Conservation (phyloP, 192 early-diverging fungal genomes). For the Entomortierella chlamydospora region DNA sequence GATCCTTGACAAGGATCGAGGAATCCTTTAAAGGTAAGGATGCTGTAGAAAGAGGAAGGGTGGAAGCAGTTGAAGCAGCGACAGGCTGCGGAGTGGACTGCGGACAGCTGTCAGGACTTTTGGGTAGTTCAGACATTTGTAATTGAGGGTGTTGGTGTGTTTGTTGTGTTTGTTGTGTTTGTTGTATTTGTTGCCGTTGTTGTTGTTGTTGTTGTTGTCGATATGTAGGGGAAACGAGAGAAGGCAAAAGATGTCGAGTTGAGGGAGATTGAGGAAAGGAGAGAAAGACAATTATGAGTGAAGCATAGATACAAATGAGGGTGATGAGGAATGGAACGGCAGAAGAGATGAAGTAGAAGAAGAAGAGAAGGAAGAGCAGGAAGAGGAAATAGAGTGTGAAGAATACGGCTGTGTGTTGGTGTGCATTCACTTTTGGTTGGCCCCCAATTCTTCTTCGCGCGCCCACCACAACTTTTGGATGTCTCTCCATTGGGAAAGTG, state of each 20-base stretch:
- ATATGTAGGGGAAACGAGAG: neutral
- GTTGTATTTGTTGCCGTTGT: conserved; percentile 1
- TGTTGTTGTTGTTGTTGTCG: neutral
- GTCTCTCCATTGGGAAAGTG: too few relatives aligned
- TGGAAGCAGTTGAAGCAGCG: too few relatives aligned
- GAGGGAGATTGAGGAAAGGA: neutral
- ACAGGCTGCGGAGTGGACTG: neutral
- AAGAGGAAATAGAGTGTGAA: neutral
- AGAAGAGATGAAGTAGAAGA: neutral
- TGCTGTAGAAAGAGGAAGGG: neutral
- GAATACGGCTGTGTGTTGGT: neutral
- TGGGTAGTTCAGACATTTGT: neutral
- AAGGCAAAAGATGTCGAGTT: neutral
- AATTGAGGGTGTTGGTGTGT: neutral
- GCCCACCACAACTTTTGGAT: too few relatives aligned
- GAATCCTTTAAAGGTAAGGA: neutral
- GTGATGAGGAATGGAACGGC: neutral
- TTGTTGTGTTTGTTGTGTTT: neutral
- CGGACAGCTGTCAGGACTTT: neutral
- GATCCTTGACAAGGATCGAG: conserved; percentile 13
- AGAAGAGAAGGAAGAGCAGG: neutral
- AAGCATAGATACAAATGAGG: neutral
- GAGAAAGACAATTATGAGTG: neutral
- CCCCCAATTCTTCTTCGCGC: too few relatives aligned
- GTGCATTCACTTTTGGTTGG: neutral